Base-by-base conservation (phyloP, 2,329 filamentous ascomycete species). In the Apiospora pterosperma region DNA sequence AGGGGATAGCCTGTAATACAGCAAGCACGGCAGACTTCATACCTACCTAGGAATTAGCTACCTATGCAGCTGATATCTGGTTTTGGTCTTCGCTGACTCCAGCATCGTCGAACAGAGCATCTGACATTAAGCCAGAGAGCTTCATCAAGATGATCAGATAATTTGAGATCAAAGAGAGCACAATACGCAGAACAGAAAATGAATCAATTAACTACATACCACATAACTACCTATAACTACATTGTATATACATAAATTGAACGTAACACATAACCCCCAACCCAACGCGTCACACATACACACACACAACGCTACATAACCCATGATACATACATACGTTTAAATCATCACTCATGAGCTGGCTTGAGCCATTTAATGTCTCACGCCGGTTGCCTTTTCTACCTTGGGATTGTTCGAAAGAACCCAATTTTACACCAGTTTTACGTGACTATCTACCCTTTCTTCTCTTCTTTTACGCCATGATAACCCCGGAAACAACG, bases 261-360 rank as follows among this genome's bases (percentile, higher is more conserved):
- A 69, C 63, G 63, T 64, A 69, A 64, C 65, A 48, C 61, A 60
- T 60, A 59, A 66, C 63, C 61, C 63, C 65, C 64, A 55, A 67
- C 64, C 67, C 41, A 64, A 64, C 69, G 67, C 67, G 62, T n/a
- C n/a, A 67, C 65, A 60, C 25, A 44, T 10, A 63, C 63, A 55
- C 44, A 19, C 10, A 55, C 16, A 5, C 25, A 55, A 55, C 48
- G 48, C 48, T 63, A 55, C 48, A 36, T 38, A 58, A 62, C 62
- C 63, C 63, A 67, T 67, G 58, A 61, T 63, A 65, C 64, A 58
- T 34, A 55, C 64, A 63, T 66, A 52, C 64, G 65, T 69, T 66
- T 68, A 67, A 68, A 67, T 73, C 71, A 75, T 74, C 74, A 77
- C 75, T 74, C 73, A 71, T 74, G 62, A 70, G 62, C n/a, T 61